Evolutionary conservation across 441 rosid species (phyloP), one percentile per base, ranked within the genome.

Genomic region (Populus hybrid): DNA sequence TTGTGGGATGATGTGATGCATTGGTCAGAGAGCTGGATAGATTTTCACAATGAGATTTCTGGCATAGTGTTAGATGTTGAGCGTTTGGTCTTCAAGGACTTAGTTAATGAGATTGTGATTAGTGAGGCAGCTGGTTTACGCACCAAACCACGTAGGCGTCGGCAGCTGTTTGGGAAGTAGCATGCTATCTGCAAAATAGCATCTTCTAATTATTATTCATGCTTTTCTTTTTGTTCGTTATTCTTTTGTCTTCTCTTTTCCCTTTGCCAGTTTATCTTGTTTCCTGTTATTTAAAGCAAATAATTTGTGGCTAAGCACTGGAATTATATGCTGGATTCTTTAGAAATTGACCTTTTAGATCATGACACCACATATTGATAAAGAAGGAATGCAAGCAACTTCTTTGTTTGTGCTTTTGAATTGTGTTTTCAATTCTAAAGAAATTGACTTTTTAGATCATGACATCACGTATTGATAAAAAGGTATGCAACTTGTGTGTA

Each of bases 11-110:
- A 94, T 78, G 85, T 88, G 83, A 78, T 79, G 78, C 74, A 70
- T 63, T 79, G 83, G 26, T 89, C 86, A 0, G 92, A 71, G 46
- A 84, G 88, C 78, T 94, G 98, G 98, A 85, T 83, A 9, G 88
- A 83, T 69, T 90, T 91, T 76, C 72, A 81, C 10, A 16, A 50
- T 14, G 91, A 83, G 76, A 79, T 88, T 7, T 82, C 95, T 0
- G 85, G 86, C 32, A 64, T 90, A 66, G 93, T 90, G 28, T 81
- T 94, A n/a, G 89, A 91, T 77, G 82, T 94, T 12, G 99, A 95
- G 86, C 74, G 98, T 72, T 79, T 83, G 80, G 82, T 95, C 67
- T 95, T 95, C 82, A 95, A 91, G 83, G 99, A 95, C 79, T 78
- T 94, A 74, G 95, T 94, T 53, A 84, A 83, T 61, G 97, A 95